Percentiles rank a stretch among this genome's conserved stretches.
Conservation (phyloP, 768 basidiomycete genomes). For the Suillus tomentosus region DNA sequence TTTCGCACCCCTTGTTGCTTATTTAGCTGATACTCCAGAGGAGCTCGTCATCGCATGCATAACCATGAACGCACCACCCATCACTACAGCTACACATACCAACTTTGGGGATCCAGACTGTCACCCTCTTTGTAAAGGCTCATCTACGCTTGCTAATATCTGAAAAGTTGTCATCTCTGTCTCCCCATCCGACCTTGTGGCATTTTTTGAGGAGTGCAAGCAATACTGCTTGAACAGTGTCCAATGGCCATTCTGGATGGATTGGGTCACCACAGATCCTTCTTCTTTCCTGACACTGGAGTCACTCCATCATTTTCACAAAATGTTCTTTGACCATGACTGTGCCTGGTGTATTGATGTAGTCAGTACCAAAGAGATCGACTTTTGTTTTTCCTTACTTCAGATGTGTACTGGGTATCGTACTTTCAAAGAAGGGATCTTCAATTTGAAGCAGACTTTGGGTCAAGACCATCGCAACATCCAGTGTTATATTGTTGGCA, state of each 20-base stretch:
- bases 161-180: neutral
- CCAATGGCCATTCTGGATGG: slow-evolving; percentile 34
- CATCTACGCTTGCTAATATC: slow-evolving; percentile 26
- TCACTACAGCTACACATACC: slow-evolving; percentile 32
- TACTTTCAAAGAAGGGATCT: slow-evolving; percentile 43
- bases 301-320: slow-evolving; percentile 42
- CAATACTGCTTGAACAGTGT: slow-evolving; percentile 13
- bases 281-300: slow-evolving; percentile 38
- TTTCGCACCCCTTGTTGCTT: slow-evolving; percentile 29
- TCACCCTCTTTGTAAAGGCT: slow-evolving; percentile 27
- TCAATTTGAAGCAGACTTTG: slow-evolving; percentile 41
- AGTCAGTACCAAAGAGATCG: slow-evolving; percentile 34
- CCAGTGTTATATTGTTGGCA: slow-evolving; percentile 34
- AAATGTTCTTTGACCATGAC: slow-evolving; percentile 42
- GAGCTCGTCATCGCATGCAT: slow-evolving; percentile 5
- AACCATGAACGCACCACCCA: slow-evolving; percentile 30
- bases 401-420: slow-evolving; percentile 37
- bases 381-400: slow-evolving; percentile 39
- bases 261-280: slow-evolving; percentile 38
- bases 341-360: slow-evolving; percentile 38
- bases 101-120: slow-evolving; percentile 33
- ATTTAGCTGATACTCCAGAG: slow-evolving; percentile 24
- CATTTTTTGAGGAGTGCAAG: slow-evolving; percentile 9
- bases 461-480: slow-evolving; percentile 40
- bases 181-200: neutral